Evolutionary conservation across 1,284 basidiomycete genomes (phyloP).

Genomic region (Marasmius fiardii): DNA sequence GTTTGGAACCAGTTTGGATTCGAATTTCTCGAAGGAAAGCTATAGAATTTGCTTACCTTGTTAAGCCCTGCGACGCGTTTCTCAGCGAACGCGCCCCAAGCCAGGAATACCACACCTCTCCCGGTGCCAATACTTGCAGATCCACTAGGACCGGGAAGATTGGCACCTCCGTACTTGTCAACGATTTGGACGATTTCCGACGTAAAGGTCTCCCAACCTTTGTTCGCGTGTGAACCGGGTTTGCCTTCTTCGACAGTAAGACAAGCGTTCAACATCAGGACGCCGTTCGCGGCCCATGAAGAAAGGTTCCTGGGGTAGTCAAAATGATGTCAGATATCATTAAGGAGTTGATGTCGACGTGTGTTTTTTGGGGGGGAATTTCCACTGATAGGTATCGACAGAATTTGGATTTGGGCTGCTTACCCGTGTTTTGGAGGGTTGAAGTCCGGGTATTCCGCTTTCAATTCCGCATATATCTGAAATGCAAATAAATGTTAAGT

Average conservation of each 20-base stretch:
- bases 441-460: conserved; percentile 80
- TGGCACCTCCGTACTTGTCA: conserved; percentile 76
- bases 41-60: conserved; percentile 52
- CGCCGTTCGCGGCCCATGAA: conserved; percentile 85
- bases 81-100: conserved; percentile 87
- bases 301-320: conserved; percentile 64
- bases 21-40: conserved; percentile 5
- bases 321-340: conserved; percentile 6
- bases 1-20: background rate
- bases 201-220: conserved; percentile 89
- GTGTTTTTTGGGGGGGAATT: background rate
- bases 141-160: conserved; percentile 38
- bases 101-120: conserved; percentile 81
- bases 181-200: conserved; percentile 67
- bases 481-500: background rate
- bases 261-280: conserved; percentile 89
- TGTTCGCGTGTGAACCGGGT: conserved; percentile 81
- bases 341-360: too few relatives aligned
- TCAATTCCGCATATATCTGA: conserved; percentile 89
- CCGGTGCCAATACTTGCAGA: conserved; percentile 48
- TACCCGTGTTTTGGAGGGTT: conserved; percentile 82
- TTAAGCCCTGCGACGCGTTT: conserved; percentile 82
- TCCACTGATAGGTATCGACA: background rate
- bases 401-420: conserved; percentile 25
- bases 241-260: conserved; percentile 78